Evolutionary conservation across 2,329 filamentous ascomycete genomes (phyloP).

Genomic region (Rutstroemia sp.): DNA sequence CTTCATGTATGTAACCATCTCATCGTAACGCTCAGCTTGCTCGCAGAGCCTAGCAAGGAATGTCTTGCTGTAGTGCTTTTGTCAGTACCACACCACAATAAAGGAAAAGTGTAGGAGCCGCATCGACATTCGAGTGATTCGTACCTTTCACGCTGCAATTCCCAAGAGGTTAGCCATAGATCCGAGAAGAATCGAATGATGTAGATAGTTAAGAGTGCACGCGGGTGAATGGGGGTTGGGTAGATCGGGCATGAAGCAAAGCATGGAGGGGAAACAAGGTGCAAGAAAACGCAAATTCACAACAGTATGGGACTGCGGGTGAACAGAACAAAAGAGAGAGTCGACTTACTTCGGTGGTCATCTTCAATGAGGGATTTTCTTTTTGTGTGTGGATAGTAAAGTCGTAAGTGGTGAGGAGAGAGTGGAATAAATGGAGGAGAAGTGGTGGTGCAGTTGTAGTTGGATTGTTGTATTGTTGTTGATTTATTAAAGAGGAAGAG

Average conservation of each 20-base stretch:
- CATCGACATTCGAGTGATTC: constrained; percentile 8
- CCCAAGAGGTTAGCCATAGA: constrained; percentile 19
- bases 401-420: constrained; percentile 10
- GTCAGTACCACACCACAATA: constrained; percentile 15
- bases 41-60: constrained; percentile 99
- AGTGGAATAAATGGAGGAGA: not conserved
- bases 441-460: not conserved
- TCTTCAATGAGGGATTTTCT: constrained; percentile 14
- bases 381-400: constrained; percentile 2
- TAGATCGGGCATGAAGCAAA: not conserved
- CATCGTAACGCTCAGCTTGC: constrained; percentile 99
- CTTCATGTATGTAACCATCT: constrained; percentile 99
- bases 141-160: constrained; percentile 30
- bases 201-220: not conserved
- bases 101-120: constrained; percentile 7
- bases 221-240: constrained; percentile 17
- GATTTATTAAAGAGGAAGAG: constrained; percentile 13
- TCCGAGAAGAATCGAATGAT: constrained; percentile 6
- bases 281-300: constrained; percentile 3
- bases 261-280: constrained; percentile 8
- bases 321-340: constrained; percentile 11
- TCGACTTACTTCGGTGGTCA: constrained; percentile 32
- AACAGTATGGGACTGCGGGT: not conserved
- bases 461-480: not conserved
- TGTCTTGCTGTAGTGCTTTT: constrained; percentile 69